phyloP scores from a whole-genome alignment of 768 basidiomycete genomes.

The Rossbeevera mucosa region DNA sequence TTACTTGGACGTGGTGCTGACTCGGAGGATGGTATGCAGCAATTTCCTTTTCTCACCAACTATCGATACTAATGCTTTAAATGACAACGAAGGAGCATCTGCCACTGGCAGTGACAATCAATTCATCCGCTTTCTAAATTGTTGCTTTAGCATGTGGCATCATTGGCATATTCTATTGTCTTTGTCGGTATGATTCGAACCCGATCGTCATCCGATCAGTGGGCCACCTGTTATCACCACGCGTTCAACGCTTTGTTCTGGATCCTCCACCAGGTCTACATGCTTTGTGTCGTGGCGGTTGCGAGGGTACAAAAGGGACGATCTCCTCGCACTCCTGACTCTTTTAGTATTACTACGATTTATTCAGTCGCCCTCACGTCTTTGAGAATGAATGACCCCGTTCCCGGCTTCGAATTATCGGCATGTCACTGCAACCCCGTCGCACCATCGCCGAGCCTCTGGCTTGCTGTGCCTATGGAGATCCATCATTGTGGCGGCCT shows the following conservation, averaged over 20 bases:
- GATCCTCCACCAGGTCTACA: not conserved
- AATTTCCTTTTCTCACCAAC: not conserved
- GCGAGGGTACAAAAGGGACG: not conserved
- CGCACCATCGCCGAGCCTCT: not conserved
- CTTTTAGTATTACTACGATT: not conserved
- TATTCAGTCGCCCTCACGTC: not conserved
- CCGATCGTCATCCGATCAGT: not conserved
- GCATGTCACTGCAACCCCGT: not conserved
- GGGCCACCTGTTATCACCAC: not conserved
- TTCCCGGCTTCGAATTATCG: not conserved
- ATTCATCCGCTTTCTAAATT: slow-evolving; percentile 1
- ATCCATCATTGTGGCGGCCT: not conserved
- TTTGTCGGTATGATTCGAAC: not conserved
- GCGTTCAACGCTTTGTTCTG: not conserved
- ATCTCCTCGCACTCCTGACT: not conserved
- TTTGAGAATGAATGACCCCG: not conserved
- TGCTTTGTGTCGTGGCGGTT: not conserved
- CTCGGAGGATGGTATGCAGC: slow-evolving; percentile 18
- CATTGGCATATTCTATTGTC: not conserved
- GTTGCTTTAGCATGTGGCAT: not conserved
- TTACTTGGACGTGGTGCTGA: not conserved
- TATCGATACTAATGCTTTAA: not conserved
- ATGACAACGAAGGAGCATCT: slow-evolving; percentile 1
- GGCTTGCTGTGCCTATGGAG: not conserved
- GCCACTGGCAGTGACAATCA: slow-evolving; percentile 15